A percentile compares a stretch with the other conserved stretches of the same genome.
Conservation (phyloP, 208 protist species). For the Phytomonas sp. region DNA sequence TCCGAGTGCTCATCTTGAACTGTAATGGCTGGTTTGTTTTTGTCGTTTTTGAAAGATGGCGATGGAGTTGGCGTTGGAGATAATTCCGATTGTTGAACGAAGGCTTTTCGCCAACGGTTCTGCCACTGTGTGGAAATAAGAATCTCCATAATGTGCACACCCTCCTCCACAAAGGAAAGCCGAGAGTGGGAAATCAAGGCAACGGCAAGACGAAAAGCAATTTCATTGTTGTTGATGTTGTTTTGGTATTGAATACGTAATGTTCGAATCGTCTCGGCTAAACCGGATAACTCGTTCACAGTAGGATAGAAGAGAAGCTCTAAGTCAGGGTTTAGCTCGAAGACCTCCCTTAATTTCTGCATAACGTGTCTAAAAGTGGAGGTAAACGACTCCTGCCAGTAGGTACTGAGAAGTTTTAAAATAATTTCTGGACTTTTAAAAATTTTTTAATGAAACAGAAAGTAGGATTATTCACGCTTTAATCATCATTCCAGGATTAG, state of each 20-base stretch:
- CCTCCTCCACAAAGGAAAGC: slow-evolving; percentile 40
- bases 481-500: not conserved
- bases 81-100: slow-evolving; percentile 2
- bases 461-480: not conserved
- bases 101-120: slow-evolving; percentile 25
- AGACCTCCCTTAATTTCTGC: not conserved
- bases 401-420: not conserved
- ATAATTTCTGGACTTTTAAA: not conserved
- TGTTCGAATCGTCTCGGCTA: slow-evolving; percentile 33
- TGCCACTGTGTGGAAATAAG: slow-evolving; percentile 45
- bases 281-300: slow-evolving; percentile 32
- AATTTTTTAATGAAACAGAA: not conserved
- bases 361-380: not conserved
- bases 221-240: slow-evolving; percentile 22
- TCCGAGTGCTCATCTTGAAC: not conserved
- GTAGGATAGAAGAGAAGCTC: slow-evolving; percentile 36
- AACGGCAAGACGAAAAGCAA: slow-evolving; percentile 49
- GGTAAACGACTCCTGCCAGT: not conserved
- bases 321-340: slow-evolving; percentile 23
- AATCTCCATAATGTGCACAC: slow-evolving; percentile 60
- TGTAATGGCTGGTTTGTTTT: not conserved
- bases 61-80: not conserved
- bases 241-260: slow-evolving; percentile 26
- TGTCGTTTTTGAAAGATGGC: not conserved
- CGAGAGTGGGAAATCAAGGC: slow-evolving; percentile 60